Base-by-base conservation (phyloP, 345 rosid genomes). In the Camelina neglecta region DNA sequence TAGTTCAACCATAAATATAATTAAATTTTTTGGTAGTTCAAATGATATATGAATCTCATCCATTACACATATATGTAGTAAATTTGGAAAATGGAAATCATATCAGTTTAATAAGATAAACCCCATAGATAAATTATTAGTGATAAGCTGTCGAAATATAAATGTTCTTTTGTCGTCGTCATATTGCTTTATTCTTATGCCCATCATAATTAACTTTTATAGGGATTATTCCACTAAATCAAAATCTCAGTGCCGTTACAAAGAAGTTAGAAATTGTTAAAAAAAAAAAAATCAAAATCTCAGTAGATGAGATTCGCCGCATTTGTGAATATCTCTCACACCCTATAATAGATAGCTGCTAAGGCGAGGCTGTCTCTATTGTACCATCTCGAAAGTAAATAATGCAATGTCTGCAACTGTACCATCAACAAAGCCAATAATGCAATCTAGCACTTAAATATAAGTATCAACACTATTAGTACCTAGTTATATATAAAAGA, bases 221-320 rank as follows among this genome's bases (percentile, higher is more conserved):
- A 29, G 48, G n/a, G 62, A 48, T 41, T 59, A 75, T 20, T 67
- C 69, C 62, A 76, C 67, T 21, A 71, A 67, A 71, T 64, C 78
- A 73, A 83, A 76, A 83, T 83, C 72, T 77, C 68, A 60, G 54
- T 64, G 68, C 68, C 55, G 24, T 63, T 63, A 44, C 51, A 29
- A 63, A 24, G 23, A 63, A 21, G 29, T 20, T 38, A 38, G 18
- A 60, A 20, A 38, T 60, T 41, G 3, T 21, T 12, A 6, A 2
- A 3, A 2, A 18, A 39, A 39, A 1, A 73, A 72, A 82, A 74
- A 87, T 80, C 69, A 82, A 6, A 74, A 85, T 82, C 71, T 65
- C 54, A 55, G 26, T 50, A 71, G 16, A 60, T 36, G 69, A 82
- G 83, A 82, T 85, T 83, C 80, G 23, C 86, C 85, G 82, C 84